Conservation (phyloP, 306 rosid species). For the Purshia tridentata region DNA sequence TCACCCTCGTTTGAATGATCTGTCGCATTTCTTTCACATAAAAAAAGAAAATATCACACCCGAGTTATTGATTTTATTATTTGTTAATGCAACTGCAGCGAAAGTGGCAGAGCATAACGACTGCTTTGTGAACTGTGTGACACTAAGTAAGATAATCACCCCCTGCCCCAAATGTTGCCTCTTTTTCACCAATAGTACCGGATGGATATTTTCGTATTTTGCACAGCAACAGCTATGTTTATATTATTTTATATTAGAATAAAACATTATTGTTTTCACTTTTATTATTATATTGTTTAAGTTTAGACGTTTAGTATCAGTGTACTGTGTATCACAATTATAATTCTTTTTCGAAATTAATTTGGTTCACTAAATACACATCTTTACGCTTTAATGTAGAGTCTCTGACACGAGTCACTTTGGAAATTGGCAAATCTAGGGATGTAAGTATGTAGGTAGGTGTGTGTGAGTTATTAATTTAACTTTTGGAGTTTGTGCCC, state of each 20-base stretch:
- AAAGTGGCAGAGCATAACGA: no score
- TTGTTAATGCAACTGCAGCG: no score
- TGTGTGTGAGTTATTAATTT: neutral
- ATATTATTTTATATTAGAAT: neutral
- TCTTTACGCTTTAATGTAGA: neutral
- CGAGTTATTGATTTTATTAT: no score
- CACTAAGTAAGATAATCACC: constrained; percentile 13
- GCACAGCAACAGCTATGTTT: neutral
- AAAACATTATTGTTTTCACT: neutral
- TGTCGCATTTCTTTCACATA: no score
- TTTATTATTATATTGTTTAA: neutral
- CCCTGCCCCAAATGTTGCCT: constrained; percentile 12
- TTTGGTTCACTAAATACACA: neutral
- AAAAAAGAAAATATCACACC: no score
- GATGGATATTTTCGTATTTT: neutral
- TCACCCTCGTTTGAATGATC: no score
- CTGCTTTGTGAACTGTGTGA: constrained; percentile 1
- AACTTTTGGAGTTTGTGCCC: neutral
- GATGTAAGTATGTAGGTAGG: constrained; percentile 10
- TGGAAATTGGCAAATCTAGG: neutral
- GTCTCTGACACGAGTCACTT: constrained; percentile 16
- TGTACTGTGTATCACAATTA: no score
- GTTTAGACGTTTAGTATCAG: no score
- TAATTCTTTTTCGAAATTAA: no score
- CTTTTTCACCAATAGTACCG: neutral